Evolutionary conservation across 2,329 filamentous ascomycete genomes (phyloP), one percentile per base, ranked within the genome.

Genomic region (Aureobasidium sp.): DNA sequence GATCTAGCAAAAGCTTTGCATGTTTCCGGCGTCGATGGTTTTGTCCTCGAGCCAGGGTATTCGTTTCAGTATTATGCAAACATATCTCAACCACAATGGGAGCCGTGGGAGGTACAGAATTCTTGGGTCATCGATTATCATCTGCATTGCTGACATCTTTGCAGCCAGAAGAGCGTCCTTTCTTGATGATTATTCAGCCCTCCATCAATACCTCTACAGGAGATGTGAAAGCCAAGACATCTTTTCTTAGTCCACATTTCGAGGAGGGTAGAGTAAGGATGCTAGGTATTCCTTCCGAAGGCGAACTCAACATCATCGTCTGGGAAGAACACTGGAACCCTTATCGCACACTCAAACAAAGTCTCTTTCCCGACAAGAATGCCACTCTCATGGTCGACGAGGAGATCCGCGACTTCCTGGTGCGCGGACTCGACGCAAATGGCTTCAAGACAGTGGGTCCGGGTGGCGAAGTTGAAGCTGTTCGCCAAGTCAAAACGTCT

Each of bases 291-390:
- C 84, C 84, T 0, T 77, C 77, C 5, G 72, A 77, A 2, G 70
- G 76, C 2, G 73, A 78, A 17, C 74, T 86, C 6, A 75, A 81
- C 12, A 81, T 85, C 42, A 75, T 87, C 15, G 74, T 77, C 0
- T 87, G 84, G 78, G 83, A 86, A 70, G 84, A 87, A 66, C 83
- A 86, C 65, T 86, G 83, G 84, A 78, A 86, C 68, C 84, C 83
- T 1, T 87, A 86, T 69, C 70, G 71, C 0, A 86, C 81, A 0
- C 73, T 87, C 37, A 56, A 61, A 12, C 64, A 77, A 27, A 80
- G 78, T 0, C 73, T 69, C 8, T 70, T 81, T 1, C 79, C 80
- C 0, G 61, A 64, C 5, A 64, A 65, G 11, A 39, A 62, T 2
- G 68, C 73, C 5, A 78, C 68, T n/a, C 65, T 87, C n/a, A 85